Evolutionary conservation across 495 filamentous ascomycete genomes (phyloP), one percentile per base, ranked within the genome.

Genomic region (Lasiosphaeris hirsuta): DNA sequence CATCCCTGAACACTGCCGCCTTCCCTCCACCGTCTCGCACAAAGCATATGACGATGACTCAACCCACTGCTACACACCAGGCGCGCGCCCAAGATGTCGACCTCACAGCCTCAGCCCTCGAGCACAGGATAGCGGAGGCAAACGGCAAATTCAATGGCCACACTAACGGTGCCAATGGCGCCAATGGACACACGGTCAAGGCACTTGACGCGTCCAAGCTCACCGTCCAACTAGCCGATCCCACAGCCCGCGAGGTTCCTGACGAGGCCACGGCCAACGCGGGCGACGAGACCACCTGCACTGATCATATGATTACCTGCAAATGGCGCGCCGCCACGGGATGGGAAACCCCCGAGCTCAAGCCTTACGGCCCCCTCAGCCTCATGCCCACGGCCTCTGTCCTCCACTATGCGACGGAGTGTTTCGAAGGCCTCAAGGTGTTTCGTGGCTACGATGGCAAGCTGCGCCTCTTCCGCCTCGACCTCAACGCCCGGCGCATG

Each of bases 371-470:
- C 51, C 90, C 90, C 23, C 75, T 97, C 30, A 80, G 81, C 61
- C 81, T 97, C 66, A 87, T 90, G 72, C 92, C 92, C 7, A 91
- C 87, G 11, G 88, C 91, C 13, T 89, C 86, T n/a, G 83, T 85
- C 30, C 83, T 96, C 38, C 90, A 96, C 76, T 96, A 96, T 69
- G 91, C 91, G 13, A 94, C 89, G 38, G 87, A 93, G 65, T 96
- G 91, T 73, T 96, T 96, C 74, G 91, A 96, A 71, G 91, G 91
- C 34, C 80, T 94, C 74, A 96, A 95, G 71, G 84, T 82, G 38
- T 95, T 92, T 77, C 89, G 91, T 54, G 90, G 90, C 23, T 82
- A 81, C 63, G 90, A 95, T 71, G 88, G 88, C 45, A 84, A 84
- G 57, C 77, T 97, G 54, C 89, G 92, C 38, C 75, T 96, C 44